A percentile compares a stretch with the other conserved stretches of the same genome.
These are phyloP conservation scores for Citrullus mucosospermus DNA, from an alignment of 306 rosid genomes.

Conservation along the genomic window DNA sequence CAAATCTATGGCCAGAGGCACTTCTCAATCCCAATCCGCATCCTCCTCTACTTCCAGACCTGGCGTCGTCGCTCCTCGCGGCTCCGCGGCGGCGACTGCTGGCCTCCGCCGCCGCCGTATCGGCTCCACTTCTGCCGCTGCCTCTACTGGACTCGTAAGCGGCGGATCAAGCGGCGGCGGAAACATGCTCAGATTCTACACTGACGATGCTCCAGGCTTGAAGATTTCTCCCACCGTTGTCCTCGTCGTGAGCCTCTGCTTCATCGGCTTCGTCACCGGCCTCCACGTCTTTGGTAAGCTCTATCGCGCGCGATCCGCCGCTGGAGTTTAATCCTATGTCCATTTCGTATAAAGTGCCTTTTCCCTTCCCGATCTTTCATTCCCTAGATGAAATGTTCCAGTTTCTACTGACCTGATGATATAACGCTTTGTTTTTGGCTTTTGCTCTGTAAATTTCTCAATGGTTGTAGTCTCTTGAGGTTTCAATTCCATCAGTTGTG, in stretches of 20 bases:
- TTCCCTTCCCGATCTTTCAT: neutral
- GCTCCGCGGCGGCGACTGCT: constrained; percentile 82
- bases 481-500: neutral
- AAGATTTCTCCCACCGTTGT: constrained; percentile 82
- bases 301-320: constrained; percentile 41
- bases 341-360: neutral
- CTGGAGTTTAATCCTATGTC: constrained; percentile 18
- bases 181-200: constrained; percentile 91
- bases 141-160: constrained; percentile 12
- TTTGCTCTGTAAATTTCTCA: neutral
- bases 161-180: constrained; percentile 30
- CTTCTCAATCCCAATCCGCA: constrained; percentile 80
- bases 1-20: constrained; percentile 55
- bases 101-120: constrained; percentile 89
- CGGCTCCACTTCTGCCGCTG: constrained; percentile 10
- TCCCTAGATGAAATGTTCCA: neutral
- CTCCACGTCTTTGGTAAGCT: constrained; percentile 86
- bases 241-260: constrained; percentile 81
- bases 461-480: neutral
- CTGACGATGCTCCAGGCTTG: constrained; percentile 82
- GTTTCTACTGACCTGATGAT: neutral
- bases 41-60: constrained; percentile 44
- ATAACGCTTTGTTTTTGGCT: neutral
- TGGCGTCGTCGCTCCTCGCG: constrained; percentile 69
- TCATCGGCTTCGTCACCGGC: constrained; percentile 84